A percentile compares a stretch with the other conserved stretches of the same genome.
Conservation (phyloP, 2,329 filamentous ascomycete species). For the Daldinia sp. region DNA sequence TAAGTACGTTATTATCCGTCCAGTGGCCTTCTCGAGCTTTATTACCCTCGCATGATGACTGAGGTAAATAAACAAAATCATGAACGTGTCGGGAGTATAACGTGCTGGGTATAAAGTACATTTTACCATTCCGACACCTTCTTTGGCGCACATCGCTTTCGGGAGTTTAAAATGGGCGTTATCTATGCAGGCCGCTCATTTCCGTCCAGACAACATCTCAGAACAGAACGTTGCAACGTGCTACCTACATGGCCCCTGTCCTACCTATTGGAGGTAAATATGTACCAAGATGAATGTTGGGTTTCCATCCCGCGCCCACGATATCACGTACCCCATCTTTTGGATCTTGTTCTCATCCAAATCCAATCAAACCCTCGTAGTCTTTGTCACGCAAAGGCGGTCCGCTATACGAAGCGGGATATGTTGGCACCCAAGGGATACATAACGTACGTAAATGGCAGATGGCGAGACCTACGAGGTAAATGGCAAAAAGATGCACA, state of each 20-base stretch:
- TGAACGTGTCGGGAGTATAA: too few relatives aligned
- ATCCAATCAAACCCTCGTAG: not conserved
- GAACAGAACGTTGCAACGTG: not conserved
- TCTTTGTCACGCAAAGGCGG: not conserved
- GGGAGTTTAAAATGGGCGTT: not conserved
- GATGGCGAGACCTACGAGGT: not conserved
- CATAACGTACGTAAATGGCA: not conserved
- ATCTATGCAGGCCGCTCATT: not conserved
- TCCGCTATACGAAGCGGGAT: not conserved
- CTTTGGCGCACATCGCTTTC: not conserved
- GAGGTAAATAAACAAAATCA: too few relatives aligned
- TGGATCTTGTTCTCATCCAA: not conserved
- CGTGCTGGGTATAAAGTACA: too few relatives aligned
- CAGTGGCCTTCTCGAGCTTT: too few relatives aligned
- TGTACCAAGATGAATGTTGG: not conserved
- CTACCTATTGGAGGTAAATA: not conserved
- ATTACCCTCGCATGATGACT: too few relatives aligned
- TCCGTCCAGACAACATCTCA: not conserved
- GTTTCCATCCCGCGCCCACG: too few relatives aligned
- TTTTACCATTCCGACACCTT: not conserved
- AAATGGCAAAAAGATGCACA: not conserved
- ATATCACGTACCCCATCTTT: not conserved
- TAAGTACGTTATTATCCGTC: too few relatives aligned
- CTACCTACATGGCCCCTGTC: too few relatives aligned
- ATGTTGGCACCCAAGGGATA: not conserved